Base-by-base conservation (phyloP, 495 filamentous ascomycete species). In the Daldinia bambusicola region DNA sequence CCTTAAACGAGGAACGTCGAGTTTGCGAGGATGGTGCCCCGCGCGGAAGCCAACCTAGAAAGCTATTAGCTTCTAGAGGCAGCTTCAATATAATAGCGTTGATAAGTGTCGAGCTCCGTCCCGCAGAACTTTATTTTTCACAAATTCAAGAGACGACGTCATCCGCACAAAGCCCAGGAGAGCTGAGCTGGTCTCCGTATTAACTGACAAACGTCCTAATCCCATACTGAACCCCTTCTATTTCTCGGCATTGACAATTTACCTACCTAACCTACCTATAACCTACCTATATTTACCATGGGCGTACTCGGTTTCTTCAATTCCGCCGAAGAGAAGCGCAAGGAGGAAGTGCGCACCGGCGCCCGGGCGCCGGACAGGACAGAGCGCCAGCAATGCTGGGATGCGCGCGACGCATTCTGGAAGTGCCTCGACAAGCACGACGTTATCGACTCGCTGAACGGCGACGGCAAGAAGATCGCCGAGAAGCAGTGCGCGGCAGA, bases 321-420 rank as follows among this genome's bases (percentile, higher is more conserved):
- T 6, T 78, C 80, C 65, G 81, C 80, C 43, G 82, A 83, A 22
- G 80, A 82, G 58, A 80, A 82, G 79, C 79, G 81, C 72, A 77
- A 85, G 61, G 74, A 85, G 80, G 84, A 83, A 81, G 76, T 85
- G 55, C 82, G 83, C 67, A 77, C 86, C 59, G 88, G 89, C 67
- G 87, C 86, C 76, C 87, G 90, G 66, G 90, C 92, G 1, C 95
- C 95, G 1, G 89, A 90, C 66, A 90, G 95, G 60, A 84, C 83
- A 55, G 90, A 93, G 74, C 89, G 95, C 63, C 83, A 89, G 52
- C 82, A 84, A 51, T 99, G 95, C 87, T 99, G 92, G 90, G 90
- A 91, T 55, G 89, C 90, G 14, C 88, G 95, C 31, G 95, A 99
- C 78, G 76, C 74, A 37, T 99, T 94, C 83, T 98, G 95, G 79